Conservation (phyloP, 805 yeast species). For the Yueomyces sinensis region DNA sequence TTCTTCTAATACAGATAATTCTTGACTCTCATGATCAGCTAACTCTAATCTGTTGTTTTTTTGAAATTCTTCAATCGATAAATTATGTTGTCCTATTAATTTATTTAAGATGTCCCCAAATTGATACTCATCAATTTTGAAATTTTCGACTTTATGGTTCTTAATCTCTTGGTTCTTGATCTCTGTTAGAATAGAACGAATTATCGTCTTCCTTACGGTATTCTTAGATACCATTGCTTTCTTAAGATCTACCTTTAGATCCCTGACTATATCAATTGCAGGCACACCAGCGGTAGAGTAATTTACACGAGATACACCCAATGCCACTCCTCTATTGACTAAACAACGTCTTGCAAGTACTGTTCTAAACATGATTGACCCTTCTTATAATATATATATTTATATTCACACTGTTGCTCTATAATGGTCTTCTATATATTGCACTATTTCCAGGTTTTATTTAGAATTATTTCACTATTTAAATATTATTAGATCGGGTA, state of each 20-base stretch:
- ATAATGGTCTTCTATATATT: too few relatives aligned
- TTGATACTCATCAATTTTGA: slow-evolving; percentile 24
- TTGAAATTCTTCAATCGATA: slow-evolving; percentile 35
- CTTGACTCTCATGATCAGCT: slow-evolving; percentile 38
- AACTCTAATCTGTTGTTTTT: slow-evolving; percentile 37
- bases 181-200: slow-evolving; percentile 29
- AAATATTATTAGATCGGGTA: too few relatives aligned
- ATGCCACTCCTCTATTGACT: too few relatives aligned
- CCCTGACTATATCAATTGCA: slow-evolving; percentile 17
- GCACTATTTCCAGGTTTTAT: too few relatives aligned
- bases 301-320: too few relatives aligned
- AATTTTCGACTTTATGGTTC: slow-evolving; percentile 19
- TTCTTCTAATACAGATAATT: slow-evolving; percentile 29
- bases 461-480: too few relatives aligned
- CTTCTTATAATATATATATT: too few relatives aligned
- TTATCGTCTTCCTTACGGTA: slow-evolving; percentile 29
- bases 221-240: slow-evolving; percentile 36
- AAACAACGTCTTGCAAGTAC: too few relatives aligned
- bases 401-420: too few relatives aligned
- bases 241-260: slow-evolving; percentile 33
- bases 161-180: slow-evolving; percentile 34
- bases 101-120: slow-evolving; percentile 28
- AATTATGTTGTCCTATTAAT: slow-evolving; percentile 35
- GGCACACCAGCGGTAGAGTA: slow-evolving; percentile 26
- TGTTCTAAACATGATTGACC: too few relatives aligned